phyloP scores from a whole-genome alignment of 768 basidiomycete genomes.

The Naganishia vaughanmartiniae region DNA sequence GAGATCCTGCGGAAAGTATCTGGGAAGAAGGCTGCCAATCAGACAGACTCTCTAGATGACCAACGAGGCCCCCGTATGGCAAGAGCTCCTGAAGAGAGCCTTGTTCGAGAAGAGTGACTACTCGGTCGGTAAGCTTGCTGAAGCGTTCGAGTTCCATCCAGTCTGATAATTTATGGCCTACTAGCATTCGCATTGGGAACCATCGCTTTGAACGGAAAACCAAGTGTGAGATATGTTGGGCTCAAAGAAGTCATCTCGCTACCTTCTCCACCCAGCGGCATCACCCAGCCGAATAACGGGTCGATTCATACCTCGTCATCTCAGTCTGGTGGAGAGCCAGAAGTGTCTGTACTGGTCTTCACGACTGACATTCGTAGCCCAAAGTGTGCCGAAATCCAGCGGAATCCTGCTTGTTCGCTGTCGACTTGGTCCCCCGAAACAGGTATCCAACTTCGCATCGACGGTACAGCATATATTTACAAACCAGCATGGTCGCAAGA shows the following conservation, averaged over 20 bases:
- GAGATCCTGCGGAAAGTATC: background rate
- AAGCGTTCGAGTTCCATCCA: too few relatives aligned
- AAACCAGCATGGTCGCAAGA: conserved; percentile 10
- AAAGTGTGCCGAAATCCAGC: conserved; percentile 15
- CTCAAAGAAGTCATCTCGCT: conserved; percentile 8
- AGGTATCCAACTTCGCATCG: conserved; percentile 15
- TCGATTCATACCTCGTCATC: background rate
- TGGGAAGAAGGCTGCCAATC: background rate
- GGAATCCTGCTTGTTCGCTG: conserved; percentile 16
- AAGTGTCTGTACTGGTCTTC: conserved; percentile 12
- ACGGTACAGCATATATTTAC: conserved; percentile 9
- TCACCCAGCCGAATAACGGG: background rate
- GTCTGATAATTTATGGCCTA: background rate
- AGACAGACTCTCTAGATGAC: background rate
- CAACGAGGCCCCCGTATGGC: background rate
- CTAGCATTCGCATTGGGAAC: conserved; percentile 9
- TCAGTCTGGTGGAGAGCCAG: background rate
- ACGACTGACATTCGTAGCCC: conserved; percentile 23
- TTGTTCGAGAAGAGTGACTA: conserved; percentile 10
- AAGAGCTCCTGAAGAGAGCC: background rate
- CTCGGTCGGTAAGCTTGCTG: conserved; percentile 1
- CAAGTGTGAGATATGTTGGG: conserved; percentile 20
- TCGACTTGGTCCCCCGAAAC: conserved; percentile 17
- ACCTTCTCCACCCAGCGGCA: background rate
- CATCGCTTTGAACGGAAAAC: background rate